Percentiles rank a stretch among this genome's conserved stretches.
These are phyloP conservation scores for Paecilomyces formosus DNA, from an alignment of 2,329 filamentous ascomycete species.

Conservation along the genomic window DNA sequence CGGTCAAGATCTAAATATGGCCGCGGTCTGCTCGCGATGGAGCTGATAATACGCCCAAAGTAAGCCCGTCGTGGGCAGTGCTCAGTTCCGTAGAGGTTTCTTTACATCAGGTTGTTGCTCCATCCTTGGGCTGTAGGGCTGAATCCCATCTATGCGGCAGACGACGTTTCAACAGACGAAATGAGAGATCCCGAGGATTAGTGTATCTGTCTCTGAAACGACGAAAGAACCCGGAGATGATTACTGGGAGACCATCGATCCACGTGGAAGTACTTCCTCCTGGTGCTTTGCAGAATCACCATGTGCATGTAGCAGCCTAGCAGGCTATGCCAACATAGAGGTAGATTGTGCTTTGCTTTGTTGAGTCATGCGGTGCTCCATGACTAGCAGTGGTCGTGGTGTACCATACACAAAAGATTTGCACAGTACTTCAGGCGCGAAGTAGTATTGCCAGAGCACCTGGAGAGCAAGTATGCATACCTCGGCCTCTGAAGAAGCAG, in stretches of 20 bases:
- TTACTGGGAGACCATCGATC: background rate
- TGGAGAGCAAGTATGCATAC: background rate
- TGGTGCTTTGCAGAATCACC: background rate
- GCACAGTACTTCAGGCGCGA: background rate
- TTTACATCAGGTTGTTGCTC: background rate
- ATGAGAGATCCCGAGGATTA: background rate
- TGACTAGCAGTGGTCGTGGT: background rate
- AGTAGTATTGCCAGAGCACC: background rate
- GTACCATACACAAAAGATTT: background rate
- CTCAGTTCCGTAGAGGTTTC: background rate
- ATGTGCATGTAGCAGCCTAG: background rate
- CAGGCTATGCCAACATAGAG: background rate
- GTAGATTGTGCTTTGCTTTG: background rate
- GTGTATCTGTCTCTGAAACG: background rate
- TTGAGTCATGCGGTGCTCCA: background rate
- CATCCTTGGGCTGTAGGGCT: background rate
- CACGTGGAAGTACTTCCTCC: background rate
- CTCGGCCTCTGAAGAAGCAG: background rate
- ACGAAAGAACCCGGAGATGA: background rate
- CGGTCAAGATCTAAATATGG: background rate
- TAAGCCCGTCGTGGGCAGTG: background rate
- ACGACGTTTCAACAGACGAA: background rate
- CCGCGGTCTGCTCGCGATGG: background rate
- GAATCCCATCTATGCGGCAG: background rate
- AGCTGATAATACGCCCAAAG: background rate